Percentiles rank a stretch among this genome's conserved stretches.
These are phyloP conservation scores for Clonostachys byssicola DNA, from an alignment of 2,329 filamentous ascomycete species.

Conservation along the genomic window DNA sequence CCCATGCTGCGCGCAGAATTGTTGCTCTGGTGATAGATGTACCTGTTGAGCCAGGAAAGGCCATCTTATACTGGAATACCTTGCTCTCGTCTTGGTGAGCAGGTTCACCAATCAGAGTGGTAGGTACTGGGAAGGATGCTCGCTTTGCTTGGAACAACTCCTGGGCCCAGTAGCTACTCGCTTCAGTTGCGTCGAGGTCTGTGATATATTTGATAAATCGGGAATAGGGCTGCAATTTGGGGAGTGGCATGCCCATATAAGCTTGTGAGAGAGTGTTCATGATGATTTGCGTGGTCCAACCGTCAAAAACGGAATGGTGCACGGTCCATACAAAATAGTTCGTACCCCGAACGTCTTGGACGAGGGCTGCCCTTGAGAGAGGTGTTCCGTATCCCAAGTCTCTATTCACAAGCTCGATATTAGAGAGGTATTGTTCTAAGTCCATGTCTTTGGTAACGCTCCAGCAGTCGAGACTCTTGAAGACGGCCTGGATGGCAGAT, in stretches of 20 bases:
- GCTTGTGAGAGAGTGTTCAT: slow-evolving; percentile 37
- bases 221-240: slow-evolving; percentile 3
- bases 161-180: neutral
- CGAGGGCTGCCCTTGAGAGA: slow-evolving; percentile 1
- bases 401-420: neutral
- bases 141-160: slow-evolving; percentile 4
- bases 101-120: slow-evolving; percentile 8
- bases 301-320: slow-evolving; percentile 85
- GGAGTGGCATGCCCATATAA: slow-evolving; percentile 1
- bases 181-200: neutral
- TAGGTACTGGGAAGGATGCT: slow-evolving; percentile 8
- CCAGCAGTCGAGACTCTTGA: slow-evolving; percentile 1
- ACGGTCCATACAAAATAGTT: slow-evolving; percentile 46
- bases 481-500: slow-evolving; percentile 3
- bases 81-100: neutral
- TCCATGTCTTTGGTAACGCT: neutral
- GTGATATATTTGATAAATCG: neutral
- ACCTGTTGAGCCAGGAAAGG: neutral
- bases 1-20: slow-evolving; percentile 5
- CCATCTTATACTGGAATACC: neutral
- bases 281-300: slow-evolving; percentile 76
- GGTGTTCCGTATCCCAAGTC: slow-evolving; percentile 4
- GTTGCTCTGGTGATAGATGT: slow-evolving; percentile 9
- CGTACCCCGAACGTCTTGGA: neutral
- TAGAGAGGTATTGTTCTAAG: neutral